Evolutionary conservation across 495 filamentous ascomycete genomes (phyloP).

Genomic region (Xylaria longipes): DNA sequence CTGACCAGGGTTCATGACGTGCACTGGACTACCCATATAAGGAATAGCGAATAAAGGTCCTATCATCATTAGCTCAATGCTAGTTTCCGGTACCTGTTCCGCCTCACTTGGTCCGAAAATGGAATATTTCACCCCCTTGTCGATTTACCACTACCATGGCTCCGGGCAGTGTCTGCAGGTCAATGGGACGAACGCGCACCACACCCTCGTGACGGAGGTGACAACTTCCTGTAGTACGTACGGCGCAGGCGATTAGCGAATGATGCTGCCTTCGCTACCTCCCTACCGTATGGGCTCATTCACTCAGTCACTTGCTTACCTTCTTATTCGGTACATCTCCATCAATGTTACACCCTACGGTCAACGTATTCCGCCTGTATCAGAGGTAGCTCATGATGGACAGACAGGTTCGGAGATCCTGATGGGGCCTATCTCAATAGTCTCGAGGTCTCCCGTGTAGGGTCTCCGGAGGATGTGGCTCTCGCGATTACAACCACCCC

Average conservation of each 20-base stretch:
- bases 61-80: background rate
- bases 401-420: background rate
- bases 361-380: background rate
- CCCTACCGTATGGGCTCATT: background rate
- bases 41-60: background rate
- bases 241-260: slow-evolving; percentile 1
- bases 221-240: slow-evolving; percentile 5
- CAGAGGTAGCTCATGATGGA: background rate
- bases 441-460: background rate
- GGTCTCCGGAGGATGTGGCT: background rate
- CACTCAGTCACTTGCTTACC: slow-evolving; percentile 4
- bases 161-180: slow-evolving; percentile 26
- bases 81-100: slow-evolving; percentile 4
- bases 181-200: slow-evolving; percentile 7
- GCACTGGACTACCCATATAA: slow-evolving; percentile 1
- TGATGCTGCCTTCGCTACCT: background rate
- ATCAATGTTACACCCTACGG: slow-evolving; percentile 2
- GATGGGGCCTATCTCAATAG: background rate
- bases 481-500: background rate
- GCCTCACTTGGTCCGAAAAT: slow-evolving; percentile 15
- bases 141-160: slow-evolving; percentile 27
- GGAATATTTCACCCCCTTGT: slow-evolving; percentile 9
- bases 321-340: background rate
- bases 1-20: slow-evolving; percentile 18
- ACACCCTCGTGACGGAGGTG: slow-evolving; percentile 20